Base-by-base conservation (phyloP, 2,329 filamentous ascomycete species). In the Diaporthe capsici region DNA sequence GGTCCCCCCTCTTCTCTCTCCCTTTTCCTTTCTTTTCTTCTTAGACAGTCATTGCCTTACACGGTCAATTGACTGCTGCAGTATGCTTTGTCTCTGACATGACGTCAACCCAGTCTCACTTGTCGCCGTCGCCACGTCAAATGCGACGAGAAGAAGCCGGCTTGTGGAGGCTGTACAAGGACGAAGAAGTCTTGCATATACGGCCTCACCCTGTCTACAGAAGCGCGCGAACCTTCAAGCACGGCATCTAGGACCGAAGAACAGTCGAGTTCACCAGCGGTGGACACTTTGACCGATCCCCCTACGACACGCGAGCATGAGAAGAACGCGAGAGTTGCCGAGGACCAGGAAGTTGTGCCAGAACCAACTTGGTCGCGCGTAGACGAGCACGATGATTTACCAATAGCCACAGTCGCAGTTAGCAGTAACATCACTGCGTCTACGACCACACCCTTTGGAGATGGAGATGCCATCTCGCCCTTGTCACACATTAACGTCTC, bases 61-160 rank as follows among this genome's bases (percentile, higher is more conserved):
- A 1, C 3, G 53, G 25, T 34, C 12, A 8, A 8, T 17, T 20
- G n/a, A 6, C 12, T 25, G 25, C 10, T 57, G 28, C 28, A 57
- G 9, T 8, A 20, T 5, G 1, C 13, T 57, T 17, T 7, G 13
- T 57, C 53, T 57, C 25, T 47, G 17, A 47, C 44, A 22, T 22
- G 44, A 47, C 44, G 44, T 47, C 44, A 20, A 47, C 15, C 17
- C 15, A 57, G 53, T 31, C n/a, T 57, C 12, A 57, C 53, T 28
- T 57, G 53, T 57, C 53, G 53, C 53, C n/a, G n/a, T 28, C 53
- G 53, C 22, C 53, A 57, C 53, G 28, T 57, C 13, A 57, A 57
- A 25, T 57, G 53, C 53, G 53, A 57, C 28, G 53, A 57, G n/a
- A 25, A 28, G 10, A 57, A 57, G 53, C 53, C 53, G 28, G 10